These are phyloP conservation scores for Lachnellula willkommii DNA, from an alignment of 2,329 filamentous ascomycete genomes.

Conservation along the genomic window DNA sequence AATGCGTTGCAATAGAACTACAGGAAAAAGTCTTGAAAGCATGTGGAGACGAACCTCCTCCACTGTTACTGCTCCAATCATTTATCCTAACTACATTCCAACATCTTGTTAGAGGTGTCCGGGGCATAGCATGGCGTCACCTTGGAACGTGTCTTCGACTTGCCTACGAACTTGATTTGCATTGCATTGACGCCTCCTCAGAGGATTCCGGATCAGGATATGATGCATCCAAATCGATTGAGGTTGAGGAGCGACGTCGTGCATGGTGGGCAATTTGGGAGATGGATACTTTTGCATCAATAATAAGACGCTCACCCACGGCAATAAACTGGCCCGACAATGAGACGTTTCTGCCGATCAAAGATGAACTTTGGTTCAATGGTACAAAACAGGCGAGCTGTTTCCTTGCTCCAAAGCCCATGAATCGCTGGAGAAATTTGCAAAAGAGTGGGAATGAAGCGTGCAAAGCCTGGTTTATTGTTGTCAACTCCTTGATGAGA, in stretches of 20 bases:
- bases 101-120: constrained; percentile 33
- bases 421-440: constrained; percentile 31
- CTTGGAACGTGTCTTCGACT: constrained; percentile 27
- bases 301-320: constrained; percentile 34
- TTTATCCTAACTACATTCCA: constrained; percentile 32
- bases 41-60: constrained; percentile 30
- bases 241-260: constrained; percentile 32
- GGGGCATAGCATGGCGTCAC: constrained; percentile 34
- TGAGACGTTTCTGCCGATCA: constrained; percentile 33
- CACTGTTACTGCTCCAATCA: constrained; percentile 34
- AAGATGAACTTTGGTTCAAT: constrained; percentile 33
- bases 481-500: constrained; percentile 37
- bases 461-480: constrained; percentile 36
- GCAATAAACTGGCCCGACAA: constrained; percentile 34
- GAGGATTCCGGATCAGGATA: neutral
- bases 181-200: constrained; percentile 8
- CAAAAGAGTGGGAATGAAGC: constrained; percentile 29
- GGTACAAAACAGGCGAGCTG: constrained; percentile 25
- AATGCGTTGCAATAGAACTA: neutral
- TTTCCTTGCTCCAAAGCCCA: constrained; percentile 29
- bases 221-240: neutral
- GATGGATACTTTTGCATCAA: constrained; percentile 38
- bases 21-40: constrained; percentile 27
- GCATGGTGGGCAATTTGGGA: constrained; percentile 40
- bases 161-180: constrained; percentile 14